Evolutionary conservation across 345 rosid species (phyloP).

Genomic region (Lumnitzera racemosa): DNA sequence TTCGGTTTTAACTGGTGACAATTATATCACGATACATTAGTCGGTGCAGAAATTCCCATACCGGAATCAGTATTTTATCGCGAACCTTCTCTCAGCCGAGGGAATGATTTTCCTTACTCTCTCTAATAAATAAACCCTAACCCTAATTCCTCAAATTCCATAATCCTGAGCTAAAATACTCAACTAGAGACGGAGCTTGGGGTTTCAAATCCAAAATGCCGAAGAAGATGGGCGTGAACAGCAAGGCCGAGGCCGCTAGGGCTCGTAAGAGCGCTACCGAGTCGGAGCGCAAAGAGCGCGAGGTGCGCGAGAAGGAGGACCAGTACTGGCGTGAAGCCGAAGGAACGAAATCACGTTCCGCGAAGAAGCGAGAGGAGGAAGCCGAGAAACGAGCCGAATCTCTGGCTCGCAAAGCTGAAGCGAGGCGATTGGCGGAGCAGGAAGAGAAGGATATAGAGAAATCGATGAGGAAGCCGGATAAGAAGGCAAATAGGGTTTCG

Average conservation of each 20-base stretch:
- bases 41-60: too few relatives aligned
- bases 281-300: slow-evolving; percentile 70
- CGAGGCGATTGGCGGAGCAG: slow-evolving; percentile 61
- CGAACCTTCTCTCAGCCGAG: too few relatives aligned
- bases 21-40: too few relatives aligned
- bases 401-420: slow-evolving; percentile 61
- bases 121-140: too few relatives aligned
- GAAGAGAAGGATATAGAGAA: slow-evolving; percentile 84
- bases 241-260: slow-evolving; percentile 89
- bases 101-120: too few relatives aligned
- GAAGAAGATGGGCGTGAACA: slow-evolving; percentile 95
- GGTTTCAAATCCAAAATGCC: slow-evolving; percentile 43
- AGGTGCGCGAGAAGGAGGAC: slow-evolving; percentile 70
- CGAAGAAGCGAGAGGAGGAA: slow-evolving; percentile 88
- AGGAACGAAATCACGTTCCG: slow-evolving; percentile 69
- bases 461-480: slow-evolving; percentile 60
- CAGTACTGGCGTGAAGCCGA: slow-evolving; percentile 95
- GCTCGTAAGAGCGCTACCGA: slow-evolving; percentile 68
- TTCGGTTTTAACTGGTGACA: too few relatives aligned
- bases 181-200: too few relatives aligned
- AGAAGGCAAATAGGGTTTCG: slow-evolving; percentile 71
- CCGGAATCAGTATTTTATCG: too few relatives aligned
- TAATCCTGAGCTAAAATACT: too few relatives aligned
- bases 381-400: slow-evolving; percentile 82
- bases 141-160: too few relatives aligned